Conservation (phyloP, 805 yeast species). For the Cyberlindnera nakhonratchasimensis region DNA sequence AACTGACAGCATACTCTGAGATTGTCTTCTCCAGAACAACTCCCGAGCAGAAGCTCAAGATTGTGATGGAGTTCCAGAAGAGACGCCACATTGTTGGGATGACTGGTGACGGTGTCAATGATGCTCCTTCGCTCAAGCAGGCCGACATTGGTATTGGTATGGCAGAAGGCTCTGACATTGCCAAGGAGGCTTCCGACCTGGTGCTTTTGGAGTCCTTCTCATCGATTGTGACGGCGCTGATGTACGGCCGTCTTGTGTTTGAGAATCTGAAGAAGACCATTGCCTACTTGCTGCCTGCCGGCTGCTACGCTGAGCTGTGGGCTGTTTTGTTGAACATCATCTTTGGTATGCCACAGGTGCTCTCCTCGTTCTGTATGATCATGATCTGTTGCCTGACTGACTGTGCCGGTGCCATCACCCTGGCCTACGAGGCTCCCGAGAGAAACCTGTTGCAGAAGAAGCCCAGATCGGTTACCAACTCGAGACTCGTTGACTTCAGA, state of each 20-base stretch:
- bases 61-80: conserved; percentile 46
- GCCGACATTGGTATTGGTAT: conserved; percentile 85
- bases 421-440: conserved; percentile 44
- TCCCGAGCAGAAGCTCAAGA: conserved; percentile 50
- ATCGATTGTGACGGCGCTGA: conserved; percentile 37
- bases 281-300: conserved; percentile 50
- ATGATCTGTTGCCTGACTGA: conserved; percentile 48
- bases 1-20: conserved; percentile 35
- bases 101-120: conserved; percentile 67
- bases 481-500: conserved; percentile 37
- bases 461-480: conserved; percentile 42
- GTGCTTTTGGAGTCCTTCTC: conserved; percentile 25
- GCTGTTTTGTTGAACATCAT: conserved; percentile 44
- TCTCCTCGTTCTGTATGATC: conserved; percentile 49
- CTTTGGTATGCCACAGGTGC: conserved; percentile 47
- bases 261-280: conserved; percentile 47
- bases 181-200: conserved; percentile 27
- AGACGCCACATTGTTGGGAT: conserved; percentile 75
- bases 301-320: conserved; percentile 49
- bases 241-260: conserved; percentile 44
- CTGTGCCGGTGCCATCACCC: conserved; percentile 40
- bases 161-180: conserved; percentile 34
- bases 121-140: conserved; percentile 58
- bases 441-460: conserved; percentile 38
- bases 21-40: conserved; percentile 35